Conservation (phyloP, 805 yeast species). For the Jamesozyma lodderae region DNA sequence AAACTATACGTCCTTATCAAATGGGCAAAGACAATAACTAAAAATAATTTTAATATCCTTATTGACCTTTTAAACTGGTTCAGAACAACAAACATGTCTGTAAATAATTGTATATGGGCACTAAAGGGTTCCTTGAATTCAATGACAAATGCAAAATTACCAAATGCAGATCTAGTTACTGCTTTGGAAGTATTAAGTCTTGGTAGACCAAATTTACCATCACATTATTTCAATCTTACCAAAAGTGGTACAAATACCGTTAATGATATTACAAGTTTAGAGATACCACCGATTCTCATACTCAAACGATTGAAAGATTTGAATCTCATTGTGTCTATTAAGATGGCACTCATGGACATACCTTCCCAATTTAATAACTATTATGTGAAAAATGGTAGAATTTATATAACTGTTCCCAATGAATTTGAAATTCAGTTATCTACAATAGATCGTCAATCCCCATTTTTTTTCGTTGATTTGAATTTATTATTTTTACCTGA, state of each 20-base stretch:
- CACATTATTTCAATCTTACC: slow-evolving; percentile 46
- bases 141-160: slow-evolving; percentile 80
- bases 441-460: slow-evolving; percentile 57
- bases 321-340: slow-evolving; percentile 62
- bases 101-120: slow-evolving; percentile 52
- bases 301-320: slow-evolving; percentile 56
- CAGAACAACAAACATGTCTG: slow-evolving; percentile 65
- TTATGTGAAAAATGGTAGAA: slow-evolving; percentile 65
- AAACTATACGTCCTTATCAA: slow-evolving; percentile 78
- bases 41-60: slow-evolving; percentile 60
- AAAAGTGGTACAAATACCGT: slow-evolving; percentile 7
- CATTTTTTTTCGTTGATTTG: slow-evolving; percentile 73
- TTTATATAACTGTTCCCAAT: slow-evolving; percentile 50
- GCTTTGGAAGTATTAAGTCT: slow-evolving; percentile 74
- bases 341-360: slow-evolving; percentile 61
- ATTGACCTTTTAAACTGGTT: slow-evolving; percentile 88
- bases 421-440: slow-evolving; percentile 75
- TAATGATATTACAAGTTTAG: background rate
- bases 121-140: slow-evolving; percentile 51
- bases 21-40: slow-evolving; percentile 63
- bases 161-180: slow-evolving; percentile 83
- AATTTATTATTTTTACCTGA: slow-evolving; percentile 41
- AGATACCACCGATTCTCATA: slow-evolving; percentile 45
- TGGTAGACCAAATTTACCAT: slow-evolving; percentile 68
- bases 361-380: slow-evolving; percentile 61